These are phyloP conservation scores for Mortierella sp. DNA, from an alignment of 371 early-diverging fungal genomes.

Conservation along the genomic window DNA sequence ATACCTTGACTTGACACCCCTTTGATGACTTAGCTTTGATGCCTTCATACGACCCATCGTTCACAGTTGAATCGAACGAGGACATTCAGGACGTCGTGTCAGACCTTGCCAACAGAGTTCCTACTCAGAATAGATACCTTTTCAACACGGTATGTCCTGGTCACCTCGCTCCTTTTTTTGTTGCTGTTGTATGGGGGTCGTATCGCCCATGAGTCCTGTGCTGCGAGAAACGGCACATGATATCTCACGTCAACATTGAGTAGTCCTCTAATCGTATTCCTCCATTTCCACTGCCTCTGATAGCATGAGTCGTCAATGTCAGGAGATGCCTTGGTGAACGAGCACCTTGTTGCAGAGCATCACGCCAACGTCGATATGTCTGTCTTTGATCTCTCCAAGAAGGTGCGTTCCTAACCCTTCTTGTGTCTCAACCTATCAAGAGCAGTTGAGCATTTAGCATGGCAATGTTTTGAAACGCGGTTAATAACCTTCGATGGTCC, in stretches of 20 bases:
- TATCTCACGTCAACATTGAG: constrained; percentile 10
- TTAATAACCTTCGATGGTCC: neutral
- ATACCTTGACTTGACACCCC: neutral
- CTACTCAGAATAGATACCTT: constrained; percentile 38
- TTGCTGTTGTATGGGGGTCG: neutral
- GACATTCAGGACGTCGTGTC: constrained; percentile 39
- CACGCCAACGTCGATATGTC: constrained; percentile 47
- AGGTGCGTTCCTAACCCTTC: constrained; percentile 15
- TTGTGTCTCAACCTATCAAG: neutral
- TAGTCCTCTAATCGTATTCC: neutral
- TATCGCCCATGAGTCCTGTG: neutral
- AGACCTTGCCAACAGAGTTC: constrained; percentile 35
- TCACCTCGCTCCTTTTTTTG: neutral
- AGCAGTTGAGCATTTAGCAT: neutral
- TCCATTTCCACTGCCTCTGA: neutral
- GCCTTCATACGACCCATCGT: constrained; percentile 41
- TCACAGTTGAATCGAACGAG: constrained; percentile 35
- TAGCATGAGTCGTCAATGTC: constrained; percentile 50
- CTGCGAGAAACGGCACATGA: constrained; percentile 18
- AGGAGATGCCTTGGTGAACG: constrained; percentile 52
- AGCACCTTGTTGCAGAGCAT: constrained; percentile 41
- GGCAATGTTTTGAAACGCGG: neutral
- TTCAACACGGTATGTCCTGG: constrained; percentile 45
- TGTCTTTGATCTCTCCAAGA: constrained; percentile 49
- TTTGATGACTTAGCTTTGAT: constrained; percentile 25